Base-by-base conservation (phyloP, 2,329 filamentous ascomycete species). In the Basipetospora chlamydospora region DNA sequence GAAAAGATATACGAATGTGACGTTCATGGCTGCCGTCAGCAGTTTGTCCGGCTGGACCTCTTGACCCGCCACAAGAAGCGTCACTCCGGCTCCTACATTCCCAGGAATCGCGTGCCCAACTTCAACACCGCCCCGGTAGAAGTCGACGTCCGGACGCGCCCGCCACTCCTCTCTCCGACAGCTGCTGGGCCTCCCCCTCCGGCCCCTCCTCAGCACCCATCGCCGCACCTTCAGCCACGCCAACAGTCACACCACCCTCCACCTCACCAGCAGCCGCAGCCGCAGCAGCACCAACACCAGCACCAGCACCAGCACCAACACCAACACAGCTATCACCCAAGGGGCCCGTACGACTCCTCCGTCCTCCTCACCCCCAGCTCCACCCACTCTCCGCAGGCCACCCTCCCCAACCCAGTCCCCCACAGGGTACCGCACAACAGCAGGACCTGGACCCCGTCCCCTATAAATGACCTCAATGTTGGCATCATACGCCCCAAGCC, bases 1-100 rank as follows among this genome's bases (percentile, higher is more conserved):
- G 85, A 83, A 57, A 77, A 83, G 49, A 84, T 87, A 45, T 87
- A 80, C 55, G 64, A 65, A 39, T 90, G 83, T 60, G 78, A 86
- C 53, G 73, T 81, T 39, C 70, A 74, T 7, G 78, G 76, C 41
- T 90, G 83, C 56, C 70, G 74, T 39, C 77, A 83, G 41, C 71
- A 74, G 42, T 90, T 88, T 51, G 82, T 88, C 26, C 75, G 83
- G 33, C 76, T 80, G 48, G 83, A 88, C 53, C 66, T 88, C 28
- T 73, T 84, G 45, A 66, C 78, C 33, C 72, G 76, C 26, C 76
- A 80, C 53, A 67, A 70, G 48, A 77, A 76, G 52, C 68, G 76
- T 20, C 76, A 80, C 49, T 74, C 67, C 3, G 62, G 70, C 12
- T 60, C 62, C 0, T 69, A 69, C 40, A 58, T 61, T 3, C 65